Conservation (phyloP, 2,329 filamentous ascomycete species). For the Hymenoscyphus fructigenus region DNA sequence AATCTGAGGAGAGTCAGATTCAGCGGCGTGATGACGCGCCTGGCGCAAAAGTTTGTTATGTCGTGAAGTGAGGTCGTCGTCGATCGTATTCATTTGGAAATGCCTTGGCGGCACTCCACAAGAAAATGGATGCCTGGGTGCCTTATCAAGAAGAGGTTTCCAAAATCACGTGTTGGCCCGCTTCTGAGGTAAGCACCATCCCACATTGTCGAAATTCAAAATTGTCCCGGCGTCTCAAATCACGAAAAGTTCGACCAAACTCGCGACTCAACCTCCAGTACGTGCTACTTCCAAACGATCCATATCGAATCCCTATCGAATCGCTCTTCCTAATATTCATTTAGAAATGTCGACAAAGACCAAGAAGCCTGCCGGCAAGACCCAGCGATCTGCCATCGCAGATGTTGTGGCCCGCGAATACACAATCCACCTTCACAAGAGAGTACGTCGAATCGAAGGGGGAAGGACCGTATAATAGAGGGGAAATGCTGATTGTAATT, state of each 20-base stretch:
- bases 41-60: slow-evolving; percentile 15
- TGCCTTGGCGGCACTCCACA: slow-evolving; percentile 1
- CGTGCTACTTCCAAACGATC: neutral
- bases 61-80: slow-evolving; percentile 7
- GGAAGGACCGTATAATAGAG: slow-evolving; percentile 17
- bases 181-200: too few relatives aligned
- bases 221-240: slow-evolving; percentile 2
- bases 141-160: too few relatives aligned
- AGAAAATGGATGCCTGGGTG: too few relatives aligned
- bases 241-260: slow-evolving; percentile 18
- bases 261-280: slow-evolving; percentile 16
- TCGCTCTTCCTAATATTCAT: slow-evolving; percentile 31
- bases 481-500: slow-evolving; percentile 48
- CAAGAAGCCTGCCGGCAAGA: slow-evolving; percentile 70
- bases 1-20: neutral
- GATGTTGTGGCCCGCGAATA: slow-evolving; percentile 99
- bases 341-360: slow-evolving; percentile 65
- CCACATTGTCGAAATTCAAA: slow-evolving; percentile 4
- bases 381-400: slow-evolving; percentile 87
- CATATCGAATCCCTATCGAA: neutral
- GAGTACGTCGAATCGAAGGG: slow-evolving; percentile 63
- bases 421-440: slow-evolving; percentile 99
- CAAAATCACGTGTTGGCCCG: neutral
- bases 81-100: neutral
- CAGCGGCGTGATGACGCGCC: slow-evolving; percentile 11